Evolutionary conservation across 2,329 filamentous ascomycete genomes (phyloP), one percentile per base, ranked within the genome.

Genomic region (Pyrenophora graminea): DNA sequence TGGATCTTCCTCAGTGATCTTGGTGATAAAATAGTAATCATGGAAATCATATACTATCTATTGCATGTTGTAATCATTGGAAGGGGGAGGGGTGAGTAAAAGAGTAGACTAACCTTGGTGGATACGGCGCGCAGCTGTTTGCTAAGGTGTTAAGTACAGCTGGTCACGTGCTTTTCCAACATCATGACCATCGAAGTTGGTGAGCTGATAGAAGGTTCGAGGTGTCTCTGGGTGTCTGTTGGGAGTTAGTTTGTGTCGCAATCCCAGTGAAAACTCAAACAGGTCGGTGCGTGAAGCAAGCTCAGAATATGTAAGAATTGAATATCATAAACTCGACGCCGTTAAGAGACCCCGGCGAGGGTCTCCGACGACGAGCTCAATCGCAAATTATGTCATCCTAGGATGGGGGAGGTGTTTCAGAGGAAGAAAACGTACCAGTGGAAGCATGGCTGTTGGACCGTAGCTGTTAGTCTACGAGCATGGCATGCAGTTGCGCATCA

Each of bases 351-450:
- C 85, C 91, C 85, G 91, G 92, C 91, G 88, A 88, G 91, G 85
- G 89, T 79, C 82, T 90, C 91, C 92, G 85, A 85, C 80, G 76
- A 76, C 76, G 79, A 81, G 83, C 88, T 97, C 91, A 95, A 93
- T 93, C 91, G 92, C 91, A 97, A 97, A 97, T 96, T 96, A 90
- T 89, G 81, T 88, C 91, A 96, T 96, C 92, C 90, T 88, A 49
- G 48, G 40, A 52, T 37, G 47, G 53, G 51, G 37, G 36, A 31
- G 51, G 12, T 21, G 39, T 17, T 43, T 31, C 46, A 33, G 31
- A 53, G 40, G 33, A 15, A 40, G 49, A 32, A 42, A 36, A 66
- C 67, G 51, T 66, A 69, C 66, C 58, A 60, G 47, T 60, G 15
- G 33, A 48, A 27, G 23, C 25, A 46, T 46, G 36, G 34, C 44